Conservation (phyloP, 179 eudicot species). For the Drosera spatulata region DNA sequence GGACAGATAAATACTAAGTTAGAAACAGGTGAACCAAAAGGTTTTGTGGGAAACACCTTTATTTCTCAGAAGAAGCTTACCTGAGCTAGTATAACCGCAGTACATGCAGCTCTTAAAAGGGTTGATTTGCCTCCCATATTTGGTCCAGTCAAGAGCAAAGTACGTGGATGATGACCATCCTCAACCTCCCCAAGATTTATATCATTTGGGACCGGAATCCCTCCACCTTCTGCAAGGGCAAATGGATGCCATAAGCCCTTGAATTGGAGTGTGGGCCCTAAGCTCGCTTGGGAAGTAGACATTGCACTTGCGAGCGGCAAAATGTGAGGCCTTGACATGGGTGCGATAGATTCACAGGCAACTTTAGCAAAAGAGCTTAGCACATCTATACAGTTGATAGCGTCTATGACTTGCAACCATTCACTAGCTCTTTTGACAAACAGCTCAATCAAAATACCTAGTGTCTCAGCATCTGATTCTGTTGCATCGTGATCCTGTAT, state of each 20-base stretch:
- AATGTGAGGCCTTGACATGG: constrained; percentile 69
- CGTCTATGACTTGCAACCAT: constrained; percentile 71
- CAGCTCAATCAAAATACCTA: constrained; percentile 67
- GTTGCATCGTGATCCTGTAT: constrained; percentile 65
- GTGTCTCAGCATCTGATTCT: constrained; percentile 73
- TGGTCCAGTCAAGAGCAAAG: constrained; percentile 95
- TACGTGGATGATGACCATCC: constrained; percentile 39
- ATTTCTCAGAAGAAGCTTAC: constrained; percentile 23
- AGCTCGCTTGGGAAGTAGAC: constrained; percentile 17
- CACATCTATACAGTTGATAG: constrained; percentile 64
- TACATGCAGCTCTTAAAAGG: constrained; percentile 85
- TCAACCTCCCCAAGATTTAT: constrained; percentile 52
- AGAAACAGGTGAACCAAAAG: not conserved
- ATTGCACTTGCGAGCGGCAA: constrained; percentile 35
- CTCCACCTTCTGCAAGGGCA: constrained; percentile 68
- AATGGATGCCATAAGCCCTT: constrained; percentile 96
- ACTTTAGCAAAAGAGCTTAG: constrained; percentile 81
- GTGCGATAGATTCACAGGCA: constrained; percentile 51
- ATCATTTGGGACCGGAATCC: constrained; percentile 86
- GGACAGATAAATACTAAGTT: not conserved
- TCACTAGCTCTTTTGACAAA: constrained; percentile 63
- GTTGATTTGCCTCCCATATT: constrained; percentile 99
- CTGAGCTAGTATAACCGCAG: constrained; percentile 92
- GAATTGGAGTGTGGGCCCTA: constrained; percentile 55
- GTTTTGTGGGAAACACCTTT: not conserved